These are phyloP conservation scores for Cystofilobasidium ferigula DNA, from an alignment of 768 basidiomycete species.

Conservation along the genomic window DNA sequence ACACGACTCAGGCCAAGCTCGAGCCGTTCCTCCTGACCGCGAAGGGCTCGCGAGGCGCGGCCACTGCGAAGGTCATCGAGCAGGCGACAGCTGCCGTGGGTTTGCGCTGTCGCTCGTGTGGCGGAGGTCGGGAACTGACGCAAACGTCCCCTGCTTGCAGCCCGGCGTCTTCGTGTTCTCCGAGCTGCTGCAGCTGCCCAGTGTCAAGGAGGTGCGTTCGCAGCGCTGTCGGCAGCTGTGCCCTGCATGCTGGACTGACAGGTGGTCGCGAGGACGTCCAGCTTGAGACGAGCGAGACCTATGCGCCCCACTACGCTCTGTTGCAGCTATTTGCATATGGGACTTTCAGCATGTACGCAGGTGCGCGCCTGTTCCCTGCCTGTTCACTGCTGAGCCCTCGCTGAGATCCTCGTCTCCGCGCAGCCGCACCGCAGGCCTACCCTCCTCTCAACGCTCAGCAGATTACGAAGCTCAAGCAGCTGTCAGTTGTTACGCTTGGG, in stretches of 20 bases:
- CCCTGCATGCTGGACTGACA: background rate
- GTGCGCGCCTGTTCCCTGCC: conserved; percentile 41
- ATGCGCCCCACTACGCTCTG: conserved; percentile 52
- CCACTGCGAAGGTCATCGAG: conserved; percentile 67
- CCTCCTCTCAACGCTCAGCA: conserved; percentile 64
- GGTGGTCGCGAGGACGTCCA: conserved; percentile 35
- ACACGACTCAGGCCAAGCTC: conserved; percentile 25
- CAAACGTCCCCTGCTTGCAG: conserved; percentile 23
- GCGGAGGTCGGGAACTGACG: conserved; percentile 5
- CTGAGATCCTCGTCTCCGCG: background rate
- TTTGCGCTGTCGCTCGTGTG: background rate
- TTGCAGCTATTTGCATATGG: conserved; percentile 83
- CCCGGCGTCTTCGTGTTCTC: conserved; percentile 86
- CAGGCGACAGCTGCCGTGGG: conserved; percentile 66
- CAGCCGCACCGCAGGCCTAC: conserved; percentile 44
- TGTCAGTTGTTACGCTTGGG: conserved; percentile 78
- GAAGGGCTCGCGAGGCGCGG: conserved; percentile 82
- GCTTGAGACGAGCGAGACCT: conserved; percentile 58
- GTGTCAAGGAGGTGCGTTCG: conserved; percentile 58
- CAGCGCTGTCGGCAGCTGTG: background rate
- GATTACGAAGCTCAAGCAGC: conserved; percentile 77
- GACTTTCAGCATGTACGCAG: conserved; percentile 69
- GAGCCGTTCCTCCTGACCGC: conserved; percentile 38
- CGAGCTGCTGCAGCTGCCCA: conserved; percentile 70
- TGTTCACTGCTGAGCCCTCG: background rate